phyloP scores from a whole-genome alignment of 1,284 basidiomycete species.

The Cutaneotrichosporon cavernicola region DNA sequence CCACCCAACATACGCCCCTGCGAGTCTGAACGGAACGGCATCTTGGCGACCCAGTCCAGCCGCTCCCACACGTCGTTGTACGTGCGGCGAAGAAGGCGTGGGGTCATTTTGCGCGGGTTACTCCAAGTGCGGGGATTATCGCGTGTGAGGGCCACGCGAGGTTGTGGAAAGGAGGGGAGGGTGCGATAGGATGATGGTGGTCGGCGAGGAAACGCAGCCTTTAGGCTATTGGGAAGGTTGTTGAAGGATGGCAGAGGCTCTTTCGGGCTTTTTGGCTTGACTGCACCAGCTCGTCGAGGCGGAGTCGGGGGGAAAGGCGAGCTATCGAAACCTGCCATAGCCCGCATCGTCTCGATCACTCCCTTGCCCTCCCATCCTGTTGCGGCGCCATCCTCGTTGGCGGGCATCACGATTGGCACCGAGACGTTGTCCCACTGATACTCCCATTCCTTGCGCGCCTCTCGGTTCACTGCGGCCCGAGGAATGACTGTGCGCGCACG shows the following conservation, averaged over 20 bases:
- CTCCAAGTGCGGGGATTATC: conserved; percentile 36
- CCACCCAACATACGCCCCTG: background rate
- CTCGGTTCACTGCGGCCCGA: background rate
- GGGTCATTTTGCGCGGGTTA: conserved; percentile 25
- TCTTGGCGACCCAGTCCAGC: conserved; percentile 29
- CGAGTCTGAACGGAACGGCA: background rate
- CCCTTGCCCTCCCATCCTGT: conserved; percentile 23
- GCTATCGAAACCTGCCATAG: conserved; percentile 28
- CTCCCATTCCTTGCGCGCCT: conserved; percentile 8
- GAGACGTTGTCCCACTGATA: conserved; percentile 8
- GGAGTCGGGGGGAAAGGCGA: background rate
- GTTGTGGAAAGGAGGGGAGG: conserved; percentile 25
- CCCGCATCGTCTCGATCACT: conserved; percentile 26
- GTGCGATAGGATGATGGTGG: background rate
- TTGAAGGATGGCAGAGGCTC: conserved; percentile 8
- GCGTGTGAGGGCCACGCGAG: conserved; percentile 30
- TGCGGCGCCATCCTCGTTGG: background rate
- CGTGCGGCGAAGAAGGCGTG: conserved; percentile 27
- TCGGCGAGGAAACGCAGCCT: conserved; percentile 13
- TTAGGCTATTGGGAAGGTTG: conserved; percentile 11
- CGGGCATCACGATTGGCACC: conserved; percentile 30
- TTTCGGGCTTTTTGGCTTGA: background rate
- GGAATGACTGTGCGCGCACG: conserved; percentile 7
- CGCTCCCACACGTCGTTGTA: conserved; percentile 38
- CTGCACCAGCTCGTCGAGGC: background rate